These are phyloP conservation scores for Aphanomyces stellatus DNA, from an alignment of 352 stramenopile species.

Conservation along the genomic window DNA sequence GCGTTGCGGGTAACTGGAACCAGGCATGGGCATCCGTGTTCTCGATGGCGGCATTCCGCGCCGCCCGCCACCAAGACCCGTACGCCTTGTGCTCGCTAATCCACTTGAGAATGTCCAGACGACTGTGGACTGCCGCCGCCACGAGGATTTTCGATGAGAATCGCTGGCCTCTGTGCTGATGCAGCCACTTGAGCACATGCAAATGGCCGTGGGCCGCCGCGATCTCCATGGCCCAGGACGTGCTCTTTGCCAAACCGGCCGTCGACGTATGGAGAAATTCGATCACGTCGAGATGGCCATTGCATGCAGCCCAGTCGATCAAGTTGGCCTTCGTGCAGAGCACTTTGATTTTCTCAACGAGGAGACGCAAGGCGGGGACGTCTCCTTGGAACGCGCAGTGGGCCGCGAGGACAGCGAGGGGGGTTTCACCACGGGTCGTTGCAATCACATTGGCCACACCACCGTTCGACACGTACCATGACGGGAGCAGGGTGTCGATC, in stretches of 20 bases:
- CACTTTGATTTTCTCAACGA: not conserved
- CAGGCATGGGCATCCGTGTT: not conserved
- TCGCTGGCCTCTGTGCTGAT: not conserved
- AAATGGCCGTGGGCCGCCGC: not conserved
- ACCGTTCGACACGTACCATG: not conserved
- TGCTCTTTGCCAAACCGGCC: not conserved
- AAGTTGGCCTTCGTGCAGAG: not conserved
- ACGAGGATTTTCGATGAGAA: not conserved
- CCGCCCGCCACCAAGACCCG: too few species aligned
- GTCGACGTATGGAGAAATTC: not conserved
- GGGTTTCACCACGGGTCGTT: not conserved
- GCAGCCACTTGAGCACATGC: not conserved
- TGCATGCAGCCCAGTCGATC: not conserved
- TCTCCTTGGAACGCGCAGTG: not conserved
- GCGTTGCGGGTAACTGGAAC: not conserved
- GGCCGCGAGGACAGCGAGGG: not conserved
- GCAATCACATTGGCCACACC: too few species aligned
- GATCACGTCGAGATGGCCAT: not conserved
- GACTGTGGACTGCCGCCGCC: not conserved
- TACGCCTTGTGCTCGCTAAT: not conserved
- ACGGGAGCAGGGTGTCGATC: not conserved
- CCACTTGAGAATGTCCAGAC: not conserved
- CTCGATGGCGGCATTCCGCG: not conserved
- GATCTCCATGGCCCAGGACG: not conserved
- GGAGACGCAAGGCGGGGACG: not conserved